Conservation (phyloP, 2,329 filamentous ascomycete genomes). For the Cadophora sp. region DNA sequence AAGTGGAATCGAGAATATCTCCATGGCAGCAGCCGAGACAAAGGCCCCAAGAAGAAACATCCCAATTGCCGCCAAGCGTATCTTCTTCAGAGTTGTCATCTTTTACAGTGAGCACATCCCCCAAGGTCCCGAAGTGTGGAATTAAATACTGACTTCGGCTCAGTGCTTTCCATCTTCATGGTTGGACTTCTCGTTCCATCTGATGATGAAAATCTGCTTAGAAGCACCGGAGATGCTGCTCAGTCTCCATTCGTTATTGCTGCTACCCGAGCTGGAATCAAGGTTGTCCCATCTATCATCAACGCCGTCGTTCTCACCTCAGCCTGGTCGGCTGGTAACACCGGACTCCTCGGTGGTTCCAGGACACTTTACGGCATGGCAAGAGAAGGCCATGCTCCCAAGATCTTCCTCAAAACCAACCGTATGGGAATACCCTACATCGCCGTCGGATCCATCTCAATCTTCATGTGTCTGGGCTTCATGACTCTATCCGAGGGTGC, state of each 20-base stretch:
- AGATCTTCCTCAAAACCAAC: conserved; percentile 60
- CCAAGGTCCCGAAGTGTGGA: neutral
- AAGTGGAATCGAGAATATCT: conserved; percentile 59
- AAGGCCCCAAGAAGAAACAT: conserved; percentile 59
- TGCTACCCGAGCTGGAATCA: conserved; percentile 70
- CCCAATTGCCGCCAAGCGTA: conserved; percentile 57
- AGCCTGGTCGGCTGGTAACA: conserved; percentile 73
- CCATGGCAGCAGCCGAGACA: conserved; percentile 62
- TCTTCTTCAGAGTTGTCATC: conserved; percentile 62
- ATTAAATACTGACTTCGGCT: conserved; percentile 11
- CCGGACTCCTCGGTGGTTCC: conserved; percentile 65
- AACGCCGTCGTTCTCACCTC: conserved; percentile 79
- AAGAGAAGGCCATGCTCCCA: conserved; percentile 61
- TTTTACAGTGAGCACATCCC: conserved; percentile 51
- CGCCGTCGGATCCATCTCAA: conserved; percentile 58
- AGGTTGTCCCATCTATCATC: conserved; percentile 73
- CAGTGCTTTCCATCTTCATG: conserved; percentile 49
- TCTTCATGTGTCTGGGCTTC: conserved; percentile 66
- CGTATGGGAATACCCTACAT: conserved; percentile 62
- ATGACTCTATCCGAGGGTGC: conserved; percentile 67
- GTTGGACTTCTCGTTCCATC: conserved; percentile 64
- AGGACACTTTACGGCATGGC: conserved; percentile 66
- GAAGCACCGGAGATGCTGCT: conserved; percentile 51
- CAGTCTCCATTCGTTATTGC: conserved; percentile 75
- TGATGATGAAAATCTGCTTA: conserved; percentile 55